These are phyloP conservation scores for Juglanconis oblonga DNA, from an alignment of 2,329 filamentous ascomycete genomes.

Conservation along the genomic window DNA sequence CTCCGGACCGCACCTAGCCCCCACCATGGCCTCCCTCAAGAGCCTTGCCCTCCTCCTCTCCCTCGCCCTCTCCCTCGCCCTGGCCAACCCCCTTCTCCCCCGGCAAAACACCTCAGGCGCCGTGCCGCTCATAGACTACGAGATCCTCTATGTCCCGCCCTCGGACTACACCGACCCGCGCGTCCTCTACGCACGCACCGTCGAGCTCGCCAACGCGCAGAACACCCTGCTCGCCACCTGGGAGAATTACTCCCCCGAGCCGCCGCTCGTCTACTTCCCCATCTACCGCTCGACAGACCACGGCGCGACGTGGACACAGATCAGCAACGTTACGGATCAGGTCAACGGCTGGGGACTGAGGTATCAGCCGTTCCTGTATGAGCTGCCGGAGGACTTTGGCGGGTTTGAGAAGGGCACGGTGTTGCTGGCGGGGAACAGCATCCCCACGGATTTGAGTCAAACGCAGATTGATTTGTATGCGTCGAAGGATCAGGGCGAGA, in stretches of 20 bases:
- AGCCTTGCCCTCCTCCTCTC: slow-evolving; percentile 24
- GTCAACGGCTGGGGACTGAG: slow-evolving; percentile 64
- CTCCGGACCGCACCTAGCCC: slow-evolving; percentile 17
- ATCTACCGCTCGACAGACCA: slow-evolving; percentile 51
- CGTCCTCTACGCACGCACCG: slow-evolving; percentile 42
- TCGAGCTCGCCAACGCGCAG: slow-evolving; percentile 40
- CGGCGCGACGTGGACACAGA: slow-evolving; percentile 59
- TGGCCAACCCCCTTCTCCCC: slow-evolving; percentile 12
- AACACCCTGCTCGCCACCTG: slow-evolving; percentile 51
- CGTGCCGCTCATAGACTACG: slow-evolving; percentile 17
- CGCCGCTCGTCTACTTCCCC: slow-evolving; percentile 53
- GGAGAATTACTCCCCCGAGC: slow-evolving; percentile 56
- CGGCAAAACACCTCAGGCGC: background rate
- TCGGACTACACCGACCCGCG: slow-evolving; percentile 41
- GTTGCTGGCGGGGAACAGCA: slow-evolving; percentile 59
- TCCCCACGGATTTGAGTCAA: slow-evolving; percentile 51
- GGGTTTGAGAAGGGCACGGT: slow-evolving; percentile 61
- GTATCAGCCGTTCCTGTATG: slow-evolving; percentile 68
- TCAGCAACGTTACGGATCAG: slow-evolving; percentile 61
- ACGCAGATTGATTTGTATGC: slow-evolving; percentile 71
- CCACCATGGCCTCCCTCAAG: slow-evolving; percentile 10
- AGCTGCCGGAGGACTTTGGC: slow-evolving; percentile 56
- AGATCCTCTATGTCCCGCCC: slow-evolving; percentile 41
- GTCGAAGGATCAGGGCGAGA: slow-evolving; percentile 55
- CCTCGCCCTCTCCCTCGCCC: slow-evolving; percentile 21